Percentiles rank a stretch among this genome's conserved stretches.
These are phyloP conservation scores for Mycena haematopus DNA, from an alignment of 768 basidiomycete genomes.

Conservation along the genomic window DNA sequence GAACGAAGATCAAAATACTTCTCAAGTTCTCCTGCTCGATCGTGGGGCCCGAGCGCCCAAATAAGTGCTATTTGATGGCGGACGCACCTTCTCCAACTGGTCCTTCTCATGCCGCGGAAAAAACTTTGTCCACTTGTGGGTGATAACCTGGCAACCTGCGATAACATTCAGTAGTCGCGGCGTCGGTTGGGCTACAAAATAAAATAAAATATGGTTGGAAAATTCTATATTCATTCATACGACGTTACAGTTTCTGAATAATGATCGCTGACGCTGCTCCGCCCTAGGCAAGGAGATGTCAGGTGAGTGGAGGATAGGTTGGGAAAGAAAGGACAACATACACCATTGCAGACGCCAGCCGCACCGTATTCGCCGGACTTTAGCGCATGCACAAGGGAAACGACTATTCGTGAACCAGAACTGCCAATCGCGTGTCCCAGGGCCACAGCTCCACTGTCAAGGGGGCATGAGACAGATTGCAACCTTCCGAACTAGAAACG, in stretches of 20 bases:
- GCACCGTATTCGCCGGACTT: conserved; percentile 93
- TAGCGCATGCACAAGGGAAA: conserved; percentile 90
- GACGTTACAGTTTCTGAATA: conserved; percentile 78
- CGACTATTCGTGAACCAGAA: conserved; percentile 93
- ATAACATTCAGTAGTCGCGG: conserved; percentile 66
- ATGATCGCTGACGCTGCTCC: conserved; percentile 92
- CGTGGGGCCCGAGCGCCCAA: conserved; percentile 8
- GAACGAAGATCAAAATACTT: too few species aligned
- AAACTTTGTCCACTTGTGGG: conserved; percentile 22
- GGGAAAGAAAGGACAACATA: conserved; percentile 48
- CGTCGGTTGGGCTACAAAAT: neutral
- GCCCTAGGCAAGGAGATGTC: conserved; percentile 57
- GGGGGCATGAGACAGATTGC: conserved; percentile 27
- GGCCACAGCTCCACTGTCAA: conserved; percentile 88
- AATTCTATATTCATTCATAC: conserved; percentile 19
- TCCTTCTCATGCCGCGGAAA: conserved; percentile 8
- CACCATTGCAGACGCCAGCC: conserved; percentile 96
- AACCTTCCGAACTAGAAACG: conserved; percentile 35
- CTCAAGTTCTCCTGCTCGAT: too few species aligned
- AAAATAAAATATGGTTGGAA: neutral
- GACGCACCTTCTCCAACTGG: neutral
- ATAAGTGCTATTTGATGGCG: conserved; percentile 13
- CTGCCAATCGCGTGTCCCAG: conserved; percentile 97
- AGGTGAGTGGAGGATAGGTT: conserved; percentile 15
- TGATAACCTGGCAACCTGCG: neutral